These are phyloP conservation scores for Hamigera avellanea DNA, from an alignment of 495 filamentous ascomycete genomes.

Conservation along the genomic window DNA sequence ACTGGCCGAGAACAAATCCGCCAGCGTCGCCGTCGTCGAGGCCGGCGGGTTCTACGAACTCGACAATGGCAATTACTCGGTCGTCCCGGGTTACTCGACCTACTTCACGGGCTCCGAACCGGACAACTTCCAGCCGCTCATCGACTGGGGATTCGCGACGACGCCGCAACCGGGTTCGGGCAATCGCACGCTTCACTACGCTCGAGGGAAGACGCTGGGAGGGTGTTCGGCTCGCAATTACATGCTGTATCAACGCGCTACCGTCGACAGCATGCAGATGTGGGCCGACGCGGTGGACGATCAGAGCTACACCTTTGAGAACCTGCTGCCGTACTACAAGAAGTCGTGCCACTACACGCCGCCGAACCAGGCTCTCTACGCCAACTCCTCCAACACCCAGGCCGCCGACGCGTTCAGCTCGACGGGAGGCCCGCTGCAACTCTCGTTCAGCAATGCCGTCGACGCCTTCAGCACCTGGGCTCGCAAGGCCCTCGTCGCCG, in stretches of 20 bases:
- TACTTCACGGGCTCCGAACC: slow-evolving; percentile 7
- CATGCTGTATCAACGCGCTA: slow-evolving; percentile 38
- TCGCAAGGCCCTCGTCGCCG: slow-evolving; percentile 19
- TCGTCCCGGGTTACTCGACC: slow-evolving; percentile 12
- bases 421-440: slow-evolving; percentile 27
- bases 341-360: slow-evolving; percentile 40
- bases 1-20: slow-evolving; percentile 21
- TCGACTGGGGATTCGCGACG: slow-evolving; percentile 41
- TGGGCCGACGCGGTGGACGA: slow-evolving; percentile 51
- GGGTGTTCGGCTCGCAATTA: slow-evolving; percentile 35
- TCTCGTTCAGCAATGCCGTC: background rate
- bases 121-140: slow-evolving; percentile 13
- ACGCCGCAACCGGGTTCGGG: slow-evolving; percentile 25
- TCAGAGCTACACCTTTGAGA: slow-evolving; percentile 38
- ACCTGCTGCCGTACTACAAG: slow-evolving; percentile 42
- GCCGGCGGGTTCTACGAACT: slow-evolving; percentile 45
- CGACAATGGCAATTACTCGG: slow-evolving; percentile 28
- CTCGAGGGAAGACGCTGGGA: slow-evolving; percentile 23
- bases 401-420: slow-evolving; percentile 13
- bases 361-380: slow-evolving; percentile 25
- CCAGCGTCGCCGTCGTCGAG: slow-evolving; percentile 40
- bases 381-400: slow-evolving; percentile 21
- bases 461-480: slow-evolving; percentile 16
- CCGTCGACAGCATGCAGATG: slow-evolving; percentile 28
- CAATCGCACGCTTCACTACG: slow-evolving; percentile 24